Evolutionary conservation across 2,329 filamentous ascomycete species (phyloP).

Genomic region (Aspergillus jensenii): DNA sequence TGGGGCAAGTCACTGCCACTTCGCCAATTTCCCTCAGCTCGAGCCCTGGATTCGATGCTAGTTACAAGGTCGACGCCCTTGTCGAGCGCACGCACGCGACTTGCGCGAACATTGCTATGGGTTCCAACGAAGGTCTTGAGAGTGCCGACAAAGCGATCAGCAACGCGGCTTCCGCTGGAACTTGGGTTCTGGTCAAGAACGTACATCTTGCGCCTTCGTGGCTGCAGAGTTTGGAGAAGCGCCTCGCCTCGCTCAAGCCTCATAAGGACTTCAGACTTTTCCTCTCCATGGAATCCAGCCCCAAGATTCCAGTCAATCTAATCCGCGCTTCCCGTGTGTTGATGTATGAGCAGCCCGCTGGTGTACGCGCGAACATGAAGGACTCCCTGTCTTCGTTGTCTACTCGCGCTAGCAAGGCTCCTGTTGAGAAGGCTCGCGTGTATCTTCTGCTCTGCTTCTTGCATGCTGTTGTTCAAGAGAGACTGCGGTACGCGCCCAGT

Average conservation of each 20-base stretch:
- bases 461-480: slow-evolving; percentile 93
- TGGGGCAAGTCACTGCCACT: slow-evolving; percentile 77
- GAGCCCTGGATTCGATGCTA: slow-evolving; percentile 94
- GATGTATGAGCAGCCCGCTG: slow-evolving; percentile 97
- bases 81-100: slow-evolving; percentile 79
- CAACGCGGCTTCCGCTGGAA: slow-evolving; percentile 85
- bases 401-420: slow-evolving; percentile 72
- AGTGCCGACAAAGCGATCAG: slow-evolving; percentile 94
- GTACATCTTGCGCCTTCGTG: slow-evolving; percentile 94
- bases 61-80: slow-evolving; percentile 96
- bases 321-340: slow-evolving; percentile 89
- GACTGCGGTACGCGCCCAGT: slow-evolving; percentile 87
- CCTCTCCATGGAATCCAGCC: slow-evolving; percentile 96
- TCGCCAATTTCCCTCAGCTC: slow-evolving; percentile 90
- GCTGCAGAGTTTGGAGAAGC: slow-evolving; percentile 96
- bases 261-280: slow-evolving; percentile 92
- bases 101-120: slow-evolving; percentile 98
- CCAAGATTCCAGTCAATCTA: slow-evolving; percentile 94
- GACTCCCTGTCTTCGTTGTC: slow-evolving; percentile 87
- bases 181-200: slow-evolving; percentile 98
- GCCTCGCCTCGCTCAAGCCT: slow-evolving; percentile 91
- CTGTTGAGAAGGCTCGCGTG: slow-evolving; percentile 84
- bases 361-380: slow-evolving; percentile 97
- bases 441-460: slow-evolving; percentile 92
- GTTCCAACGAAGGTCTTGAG: slow-evolving; percentile 88